These are phyloP conservation scores for Magnolia sinica DNA, from an alignment of 164 flowering plant genomes.

Conservation along the genomic window DNA sequence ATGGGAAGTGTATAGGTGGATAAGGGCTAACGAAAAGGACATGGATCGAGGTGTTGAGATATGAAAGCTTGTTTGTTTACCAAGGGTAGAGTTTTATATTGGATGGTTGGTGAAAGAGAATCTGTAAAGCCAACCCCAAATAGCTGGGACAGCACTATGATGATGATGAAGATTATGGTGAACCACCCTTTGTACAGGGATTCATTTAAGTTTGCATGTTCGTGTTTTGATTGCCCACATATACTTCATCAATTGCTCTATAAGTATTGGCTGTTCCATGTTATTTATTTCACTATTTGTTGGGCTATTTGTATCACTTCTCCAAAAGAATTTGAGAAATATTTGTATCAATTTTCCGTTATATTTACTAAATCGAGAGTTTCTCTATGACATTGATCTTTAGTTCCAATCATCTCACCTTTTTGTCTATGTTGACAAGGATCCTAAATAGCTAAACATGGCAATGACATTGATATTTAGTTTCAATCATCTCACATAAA, in stretches of 20 bases:
- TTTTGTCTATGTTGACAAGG: too few species aligned
- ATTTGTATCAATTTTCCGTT: background rate
- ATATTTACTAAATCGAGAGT: background rate
- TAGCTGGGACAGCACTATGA: background rate
- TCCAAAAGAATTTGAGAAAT: too few species aligned
- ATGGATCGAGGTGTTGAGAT: background rate
- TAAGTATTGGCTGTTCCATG: background rate
- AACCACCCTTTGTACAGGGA: background rate
- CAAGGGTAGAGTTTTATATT: background rate
- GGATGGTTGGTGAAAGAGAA: background rate
- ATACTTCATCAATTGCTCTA: background rate
- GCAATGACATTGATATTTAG: background rate
- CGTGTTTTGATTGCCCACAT: background rate
- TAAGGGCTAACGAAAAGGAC: background rate
- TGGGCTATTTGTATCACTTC: background rate
- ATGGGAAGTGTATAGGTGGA: background rate
- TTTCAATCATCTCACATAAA: background rate
- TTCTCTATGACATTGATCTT: background rate
- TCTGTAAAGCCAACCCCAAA: background rate
- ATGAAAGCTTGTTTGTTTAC: background rate
- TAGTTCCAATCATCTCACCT: background rate
- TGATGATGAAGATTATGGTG: background rate
- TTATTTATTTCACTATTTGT: background rate
- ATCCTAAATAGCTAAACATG: background rate
- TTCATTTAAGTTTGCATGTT: background rate